These are phyloP conservation scores for Coleophoma crateriformis DNA, from an alignment of 2,329 filamentous ascomycete genomes.

Conservation along the genomic window DNA sequence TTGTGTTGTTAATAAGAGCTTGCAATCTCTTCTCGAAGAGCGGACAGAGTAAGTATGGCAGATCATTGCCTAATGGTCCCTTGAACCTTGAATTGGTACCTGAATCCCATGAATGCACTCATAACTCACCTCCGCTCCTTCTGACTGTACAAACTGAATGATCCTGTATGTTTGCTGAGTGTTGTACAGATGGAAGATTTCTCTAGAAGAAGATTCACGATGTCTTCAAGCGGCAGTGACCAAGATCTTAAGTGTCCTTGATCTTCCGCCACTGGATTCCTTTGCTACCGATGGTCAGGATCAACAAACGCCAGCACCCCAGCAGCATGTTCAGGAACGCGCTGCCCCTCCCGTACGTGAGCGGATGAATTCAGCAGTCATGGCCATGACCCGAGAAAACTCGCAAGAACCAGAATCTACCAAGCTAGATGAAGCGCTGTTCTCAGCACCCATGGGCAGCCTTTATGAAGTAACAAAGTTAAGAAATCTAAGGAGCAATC, in stretches of 20 bases:
- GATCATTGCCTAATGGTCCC: too few species aligned
- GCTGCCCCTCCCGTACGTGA: not conserved
- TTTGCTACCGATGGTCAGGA: slow-evolving; percentile 12
- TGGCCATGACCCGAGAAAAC: slow-evolving; percentile 39
- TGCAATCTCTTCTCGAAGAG: slow-evolving; percentile 48
- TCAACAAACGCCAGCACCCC: slow-evolving; percentile 18
- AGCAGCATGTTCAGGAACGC: slow-evolving; percentile 6
- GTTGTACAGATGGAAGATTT: slow-evolving; percentile 35
- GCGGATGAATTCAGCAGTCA: slow-evolving; percentile 29
- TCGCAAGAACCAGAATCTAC: slow-evolving; percentile 28
- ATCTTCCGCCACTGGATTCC: slow-evolving; percentile 34
- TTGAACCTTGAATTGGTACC: too few species aligned
- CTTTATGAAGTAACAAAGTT: slow-evolving; percentile 49
- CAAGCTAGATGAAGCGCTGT: slow-evolving; percentile 14
- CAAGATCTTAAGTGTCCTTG: slow-evolving; percentile 35
- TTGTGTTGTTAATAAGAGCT: slow-evolving; percentile 49
- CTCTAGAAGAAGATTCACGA: slow-evolving; percentile 33
- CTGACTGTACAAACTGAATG: too few species aligned
- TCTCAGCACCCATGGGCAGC: slow-evolving; percentile 40
- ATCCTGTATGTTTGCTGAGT: not conserved
- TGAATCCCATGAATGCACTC: too few species aligned
- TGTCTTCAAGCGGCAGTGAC: slow-evolving; percentile 38
- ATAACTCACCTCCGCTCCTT: too few species aligned
- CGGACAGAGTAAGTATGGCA: slow-evolving; percentile 36
- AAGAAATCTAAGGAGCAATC: slow-evolving; percentile 30